Evolutionary conservation across 176 grass and related monocot species (phyloP).

Genomic region (Carex cristatella): DNA sequence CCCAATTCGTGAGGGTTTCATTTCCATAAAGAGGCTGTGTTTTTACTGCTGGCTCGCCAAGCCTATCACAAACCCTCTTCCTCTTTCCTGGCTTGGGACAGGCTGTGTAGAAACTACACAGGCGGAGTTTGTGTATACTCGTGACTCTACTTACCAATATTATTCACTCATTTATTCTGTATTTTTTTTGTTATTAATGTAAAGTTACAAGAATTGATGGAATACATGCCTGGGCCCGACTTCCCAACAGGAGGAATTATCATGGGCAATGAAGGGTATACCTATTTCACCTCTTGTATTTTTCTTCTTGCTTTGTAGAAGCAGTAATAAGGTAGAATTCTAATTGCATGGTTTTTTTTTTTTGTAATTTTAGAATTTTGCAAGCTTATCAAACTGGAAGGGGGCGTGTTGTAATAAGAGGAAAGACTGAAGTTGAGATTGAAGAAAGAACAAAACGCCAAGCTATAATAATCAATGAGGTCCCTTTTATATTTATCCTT

Average conservation of each 20-base stretch:
- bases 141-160: background rate
- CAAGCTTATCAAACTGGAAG: slow-evolving; percentile 77
- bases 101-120: too few relatives aligned
- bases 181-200: slow-evolving; percentile 17
- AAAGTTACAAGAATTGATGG: slow-evolving; percentile 92
- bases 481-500: slow-evolving; percentile 22
- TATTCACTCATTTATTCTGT: slow-evolving; percentile 18
- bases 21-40: too few relatives aligned
- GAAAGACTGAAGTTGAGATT: slow-evolving; percentile 79
- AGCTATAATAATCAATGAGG: slow-evolving; percentile 97
- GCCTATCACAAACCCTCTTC: too few relatives aligned
- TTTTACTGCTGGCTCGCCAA: too few relatives aligned
- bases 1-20: too few relatives aligned
- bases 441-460: slow-evolving; percentile 67
- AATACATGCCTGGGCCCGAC: slow-evolving; percentile 94
- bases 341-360: slow-evolving; percentile 9
- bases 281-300: background rate
- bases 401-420: slow-evolving; percentile 79
- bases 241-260: slow-evolving; percentile 96
- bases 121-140: background rate
- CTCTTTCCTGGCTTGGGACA: too few relatives aligned
- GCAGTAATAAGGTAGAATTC: background rate
- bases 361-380: slow-evolving; percentile 58
- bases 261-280: slow-evolving; percentile 74
- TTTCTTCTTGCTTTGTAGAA: slow-evolving; percentile 21